Evolutionary conservation across 176 grass and related monocot species (phyloP).

Genomic region (Rhipidocladum racemiflorum): DNA sequence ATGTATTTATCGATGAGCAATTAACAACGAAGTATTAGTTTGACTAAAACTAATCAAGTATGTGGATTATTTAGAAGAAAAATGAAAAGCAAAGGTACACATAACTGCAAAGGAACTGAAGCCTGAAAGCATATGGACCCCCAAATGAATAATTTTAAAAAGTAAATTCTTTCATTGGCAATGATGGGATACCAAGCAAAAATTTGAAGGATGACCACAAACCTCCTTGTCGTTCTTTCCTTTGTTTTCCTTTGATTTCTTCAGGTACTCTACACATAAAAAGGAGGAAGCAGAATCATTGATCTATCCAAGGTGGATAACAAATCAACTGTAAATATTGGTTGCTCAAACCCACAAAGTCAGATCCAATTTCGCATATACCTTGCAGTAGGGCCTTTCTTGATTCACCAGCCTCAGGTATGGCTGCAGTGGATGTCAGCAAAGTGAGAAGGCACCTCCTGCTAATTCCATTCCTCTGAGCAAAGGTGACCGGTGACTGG

Average conservation of each 20-base stretch:
- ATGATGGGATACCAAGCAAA: background rate
- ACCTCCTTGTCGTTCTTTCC: slow-evolving; percentile 90
- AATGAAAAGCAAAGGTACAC: background rate
- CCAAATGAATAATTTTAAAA: background rate
- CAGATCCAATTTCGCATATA: background rate
- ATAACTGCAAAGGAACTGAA: background rate
- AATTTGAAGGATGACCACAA: background rate
- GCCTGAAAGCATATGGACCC: background rate
- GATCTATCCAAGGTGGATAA: background rate
- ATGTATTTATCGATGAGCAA: background rate
- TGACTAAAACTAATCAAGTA: background rate
- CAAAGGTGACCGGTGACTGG: slow-evolving; percentile 15
- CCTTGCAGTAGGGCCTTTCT: slow-evolving; percentile 78
- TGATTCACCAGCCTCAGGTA: slow-evolving; percentile 59
- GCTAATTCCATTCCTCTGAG: slow-evolving; percentile 44
- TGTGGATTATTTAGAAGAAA: background rate
- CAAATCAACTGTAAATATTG: background rate
- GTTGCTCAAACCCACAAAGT: background rate
- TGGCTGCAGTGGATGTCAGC: slow-evolving; percentile 46
- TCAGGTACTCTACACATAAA: slow-evolving; percentile 54
- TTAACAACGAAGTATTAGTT: background rate
- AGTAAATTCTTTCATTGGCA: background rate
- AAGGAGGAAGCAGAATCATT: background rate
- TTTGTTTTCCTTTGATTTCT: slow-evolving; percentile 88
- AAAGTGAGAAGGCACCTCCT: slow-evolving; percentile 62